phyloP scores from a whole-genome alignment of 1,284 basidiomycete genomes.

The Cryptococcus floricola region DNA sequence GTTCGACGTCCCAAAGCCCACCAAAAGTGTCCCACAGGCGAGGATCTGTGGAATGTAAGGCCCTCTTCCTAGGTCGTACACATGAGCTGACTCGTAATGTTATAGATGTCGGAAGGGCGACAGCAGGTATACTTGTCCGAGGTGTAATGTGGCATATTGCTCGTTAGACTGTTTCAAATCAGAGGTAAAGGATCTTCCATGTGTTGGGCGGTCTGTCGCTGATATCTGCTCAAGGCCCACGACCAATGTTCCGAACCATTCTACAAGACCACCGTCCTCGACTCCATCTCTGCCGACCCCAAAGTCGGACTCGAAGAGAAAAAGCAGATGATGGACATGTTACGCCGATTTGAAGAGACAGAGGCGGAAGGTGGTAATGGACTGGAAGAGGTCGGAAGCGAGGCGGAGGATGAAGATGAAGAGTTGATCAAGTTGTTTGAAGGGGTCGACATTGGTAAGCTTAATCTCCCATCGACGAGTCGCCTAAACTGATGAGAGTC shows the following conservation, averaged over 20 bases:
- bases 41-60: slow-evolving; percentile 41
- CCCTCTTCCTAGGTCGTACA: not conserved
- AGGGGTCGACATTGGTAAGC: slow-evolving; percentile 41
- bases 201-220: not conserved
- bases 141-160: slow-evolving; percentile 49
- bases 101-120: slow-evolving; percentile 42
- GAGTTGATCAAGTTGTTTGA: slow-evolving; percentile 29
- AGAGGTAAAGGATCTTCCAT: slow-evolving; percentile 22
- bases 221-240: slow-evolving; percentile 26
- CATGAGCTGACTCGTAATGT: not conserved
- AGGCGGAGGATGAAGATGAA: slow-evolving; percentile 29
- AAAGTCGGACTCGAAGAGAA: slow-evolving; percentile 38
- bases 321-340: slow-evolving; percentile 45
- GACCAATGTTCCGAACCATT: slow-evolving; percentile 49
- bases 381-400: slow-evolving; percentile 21
- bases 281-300: slow-evolving; percentile 35
- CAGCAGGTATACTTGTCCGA: slow-evolving; percentile 46
- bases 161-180: slow-evolving; percentile 45
- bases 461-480: not conserved
- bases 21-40: slow-evolving; percentile 20
- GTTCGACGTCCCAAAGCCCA: slow-evolving; percentile 39
- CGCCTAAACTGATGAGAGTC: not conserved
- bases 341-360: slow-evolving; percentile 43
- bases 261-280: slow-evolving; percentile 40
- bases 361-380: slow-evolving; percentile 28